phyloP scores from a whole-genome alignment of 768 basidiomycete genomes.

The Pisolithus albus region DNA sequence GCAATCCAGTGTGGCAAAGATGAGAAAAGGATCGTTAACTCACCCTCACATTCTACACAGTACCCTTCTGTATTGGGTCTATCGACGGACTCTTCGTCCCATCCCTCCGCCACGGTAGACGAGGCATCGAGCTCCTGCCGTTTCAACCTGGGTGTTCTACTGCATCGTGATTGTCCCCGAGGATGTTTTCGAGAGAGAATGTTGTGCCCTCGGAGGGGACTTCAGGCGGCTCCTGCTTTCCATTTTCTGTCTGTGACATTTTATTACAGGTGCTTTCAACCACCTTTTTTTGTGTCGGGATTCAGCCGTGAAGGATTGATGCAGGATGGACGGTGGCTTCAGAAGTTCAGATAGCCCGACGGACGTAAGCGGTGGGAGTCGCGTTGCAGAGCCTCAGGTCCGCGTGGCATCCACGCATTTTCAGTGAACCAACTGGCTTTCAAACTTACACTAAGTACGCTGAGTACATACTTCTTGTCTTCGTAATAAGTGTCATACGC shows the following conservation, averaged over 20 bases:
- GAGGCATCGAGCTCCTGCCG: constrained; percentile 27
- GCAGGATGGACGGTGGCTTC: too few species aligned
- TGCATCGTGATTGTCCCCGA: constrained; percentile 54
- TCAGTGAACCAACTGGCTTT: too few species aligned
- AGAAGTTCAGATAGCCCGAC: too few species aligned
- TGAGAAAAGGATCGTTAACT: constrained; percentile 9
- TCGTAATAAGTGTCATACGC: too few species aligned
- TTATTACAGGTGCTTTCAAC: background rate
- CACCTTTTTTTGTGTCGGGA: background rate
- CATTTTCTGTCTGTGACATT: background rate
- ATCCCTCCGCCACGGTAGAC: constrained; percentile 41
- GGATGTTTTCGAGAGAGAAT: constrained; percentile 68
- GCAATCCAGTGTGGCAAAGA: background rate
- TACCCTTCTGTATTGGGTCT: constrained; percentile 51
- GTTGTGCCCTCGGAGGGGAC: background rate
- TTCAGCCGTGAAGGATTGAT: too few species aligned
- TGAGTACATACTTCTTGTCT: too few species aligned
- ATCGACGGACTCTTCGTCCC: constrained; percentile 57
- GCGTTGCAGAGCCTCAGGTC: too few species aligned
- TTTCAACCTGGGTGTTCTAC: constrained; percentile 47
- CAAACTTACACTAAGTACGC: too few species aligned
- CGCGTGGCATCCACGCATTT: too few species aligned
- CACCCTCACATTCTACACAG: constrained; percentile 86
- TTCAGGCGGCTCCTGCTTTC: background rate
- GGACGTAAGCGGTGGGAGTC: too few species aligned